A percentile compares a stretch with the other conserved stretches of the same genome.
These are phyloP conservation scores for Citrullus mucosospermus DNA, from an alignment of 306 rosid genomes.

Conservation along the genomic window DNA sequence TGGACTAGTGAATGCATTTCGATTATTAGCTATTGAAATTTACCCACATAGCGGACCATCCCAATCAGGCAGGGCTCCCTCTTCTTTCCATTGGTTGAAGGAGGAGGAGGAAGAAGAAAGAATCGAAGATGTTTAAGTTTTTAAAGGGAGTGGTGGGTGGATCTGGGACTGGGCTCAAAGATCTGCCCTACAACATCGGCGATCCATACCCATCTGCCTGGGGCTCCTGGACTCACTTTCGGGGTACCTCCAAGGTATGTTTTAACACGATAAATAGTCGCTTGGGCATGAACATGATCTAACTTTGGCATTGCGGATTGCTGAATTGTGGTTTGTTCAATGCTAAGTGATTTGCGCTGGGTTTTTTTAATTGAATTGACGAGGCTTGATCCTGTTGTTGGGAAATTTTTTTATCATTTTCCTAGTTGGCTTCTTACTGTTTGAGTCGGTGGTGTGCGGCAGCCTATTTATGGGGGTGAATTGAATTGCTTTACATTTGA, in stretches of 20 bases:
- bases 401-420: background rate
- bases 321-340: background rate
- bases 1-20: background rate
- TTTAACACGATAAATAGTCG: background rate
- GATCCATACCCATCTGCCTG: slow-evolving; percentile 82
- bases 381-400: background rate
- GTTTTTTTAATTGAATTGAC: background rate
- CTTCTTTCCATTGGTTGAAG: slow-evolving; percentile 5
- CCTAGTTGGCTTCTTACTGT: background rate
- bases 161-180: slow-evolving; percentile 77
- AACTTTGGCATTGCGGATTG: background rate
- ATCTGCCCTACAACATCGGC: slow-evolving; percentile 87
- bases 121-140: slow-evolving; percentile 51
- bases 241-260: slow-evolving; percentile 76
- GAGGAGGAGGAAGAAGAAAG: background rate
- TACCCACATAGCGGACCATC: background rate
- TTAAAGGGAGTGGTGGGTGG: slow-evolving; percentile 91
- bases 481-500: background rate
- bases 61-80: background rate
- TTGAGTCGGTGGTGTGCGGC: background rate
- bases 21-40: background rate
- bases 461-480: background rate
- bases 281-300: background rate
- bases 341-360: background rate
- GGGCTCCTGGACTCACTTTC: slow-evolving; percentile 96